Percentiles rank a stretch among this genome's conserved stretches.
phyloP scores from a whole-genome alignment of 495 filamentous ascomycete genomes.

The Thozetella sp. region DNA sequence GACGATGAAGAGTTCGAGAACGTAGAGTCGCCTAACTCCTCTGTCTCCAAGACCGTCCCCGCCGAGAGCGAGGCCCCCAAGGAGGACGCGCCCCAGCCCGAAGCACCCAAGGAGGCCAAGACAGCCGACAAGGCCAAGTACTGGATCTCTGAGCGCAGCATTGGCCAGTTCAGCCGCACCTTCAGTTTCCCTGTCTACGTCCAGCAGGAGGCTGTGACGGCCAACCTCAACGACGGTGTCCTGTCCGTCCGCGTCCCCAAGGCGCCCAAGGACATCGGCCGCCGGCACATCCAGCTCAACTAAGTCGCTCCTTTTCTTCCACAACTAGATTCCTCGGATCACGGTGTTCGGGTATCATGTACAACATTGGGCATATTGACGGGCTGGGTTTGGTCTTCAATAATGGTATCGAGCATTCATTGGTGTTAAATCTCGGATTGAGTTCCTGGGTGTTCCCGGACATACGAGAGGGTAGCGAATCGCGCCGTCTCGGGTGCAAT shows the following conservation, averaged over 20 bases:
- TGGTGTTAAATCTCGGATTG: too few relatives aligned
- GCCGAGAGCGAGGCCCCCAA: slow-evolving; percentile 3
- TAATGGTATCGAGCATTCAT: too few relatives aligned
- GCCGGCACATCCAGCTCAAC: slow-evolving; percentile 17
- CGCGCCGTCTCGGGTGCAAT: too few relatives aligned
- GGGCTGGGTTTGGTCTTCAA: too few relatives aligned
- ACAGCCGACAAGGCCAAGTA: slow-evolving; percentile 50
- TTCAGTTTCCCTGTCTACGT: slow-evolving; percentile 79
- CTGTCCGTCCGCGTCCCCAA: slow-evolving; percentile 78
- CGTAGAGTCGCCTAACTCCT: slow-evolving; percentile 51
- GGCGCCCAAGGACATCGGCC: slow-evolving; percentile 47
- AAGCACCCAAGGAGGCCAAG: not conserved
- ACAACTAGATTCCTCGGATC: too few relatives aligned
- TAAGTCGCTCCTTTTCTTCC: too few relatives aligned
- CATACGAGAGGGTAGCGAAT: too few relatives aligned
- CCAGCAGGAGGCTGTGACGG: slow-evolving; percentile 79
- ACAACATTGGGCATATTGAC: too few relatives aligned
- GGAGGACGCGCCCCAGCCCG: not conserved
- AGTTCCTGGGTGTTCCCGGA: too few relatives aligned
- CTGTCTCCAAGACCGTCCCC: slow-evolving; percentile 16
- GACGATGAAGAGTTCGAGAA: not conserved
- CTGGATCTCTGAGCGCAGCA: slow-evolving; percentile 80
- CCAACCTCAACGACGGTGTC: slow-evolving; percentile 62
- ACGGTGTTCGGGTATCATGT: too few relatives aligned
- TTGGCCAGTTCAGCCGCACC: slow-evolving; percentile 79